Conservation (phyloP, 176 grass and related monocot genomes). For the Rhynchospora breviuscula region DNA sequence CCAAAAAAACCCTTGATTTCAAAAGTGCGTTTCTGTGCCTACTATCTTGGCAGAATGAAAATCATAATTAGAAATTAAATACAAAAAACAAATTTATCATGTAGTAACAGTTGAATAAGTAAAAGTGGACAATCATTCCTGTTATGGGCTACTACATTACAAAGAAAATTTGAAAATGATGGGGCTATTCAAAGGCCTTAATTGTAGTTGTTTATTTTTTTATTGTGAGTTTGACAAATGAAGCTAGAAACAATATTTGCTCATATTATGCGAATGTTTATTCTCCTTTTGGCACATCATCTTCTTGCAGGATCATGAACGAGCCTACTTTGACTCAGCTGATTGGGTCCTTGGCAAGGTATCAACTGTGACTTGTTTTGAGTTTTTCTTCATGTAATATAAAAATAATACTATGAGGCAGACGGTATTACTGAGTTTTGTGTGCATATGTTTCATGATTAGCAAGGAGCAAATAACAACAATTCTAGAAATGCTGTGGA, state of each 20-base stretch:
- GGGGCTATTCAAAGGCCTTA: background rate
- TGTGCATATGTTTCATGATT: background rate
- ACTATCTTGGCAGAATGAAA: background rate
- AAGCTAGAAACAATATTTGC: background rate
- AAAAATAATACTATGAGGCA: conserved; percentile 7
- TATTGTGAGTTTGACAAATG: background rate
- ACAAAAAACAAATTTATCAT: background rate
- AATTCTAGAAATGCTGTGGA: conserved; percentile 45
- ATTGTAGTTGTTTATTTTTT: background rate
- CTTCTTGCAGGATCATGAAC: conserved; percentile 68
- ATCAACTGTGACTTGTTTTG: background rate
- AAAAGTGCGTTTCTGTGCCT: conserved; percentile 38
- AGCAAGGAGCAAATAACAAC: conserved; percentile 70
- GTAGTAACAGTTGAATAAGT: background rate
- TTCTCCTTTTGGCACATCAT: background rate
- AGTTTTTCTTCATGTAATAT: background rate
- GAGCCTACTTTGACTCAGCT: conserved; percentile 83
- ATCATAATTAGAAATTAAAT: background rate
- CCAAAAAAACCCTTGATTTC: conserved; percentile 94
- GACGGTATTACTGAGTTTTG: conserved; percentile 1
- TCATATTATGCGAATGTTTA: background rate
- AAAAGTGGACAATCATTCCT: background rate
- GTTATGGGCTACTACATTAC: background rate
- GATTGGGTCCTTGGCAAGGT: conserved; percentile 98
- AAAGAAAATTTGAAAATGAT: background rate